These are phyloP conservation scores for Boletellus dicymbophilus DNA, from an alignment of 1,284 basidiomycete species.

Conservation along the genomic window DNA sequence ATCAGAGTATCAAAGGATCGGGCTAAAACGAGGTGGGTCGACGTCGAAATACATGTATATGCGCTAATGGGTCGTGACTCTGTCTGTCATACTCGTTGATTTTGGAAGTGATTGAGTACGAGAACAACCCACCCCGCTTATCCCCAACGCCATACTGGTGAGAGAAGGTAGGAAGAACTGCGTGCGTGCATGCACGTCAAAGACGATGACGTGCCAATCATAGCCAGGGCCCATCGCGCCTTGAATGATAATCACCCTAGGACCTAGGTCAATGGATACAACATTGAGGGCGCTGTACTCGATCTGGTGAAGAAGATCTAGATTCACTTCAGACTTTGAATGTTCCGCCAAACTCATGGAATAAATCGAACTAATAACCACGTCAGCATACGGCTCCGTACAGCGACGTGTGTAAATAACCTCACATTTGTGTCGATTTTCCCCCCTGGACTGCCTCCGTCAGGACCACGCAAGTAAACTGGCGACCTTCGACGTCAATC, in stretches of 20 bases:
- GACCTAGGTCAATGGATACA: conserved; percentile 13
- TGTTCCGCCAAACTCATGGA: conserved; percentile 2
- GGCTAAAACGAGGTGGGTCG: too few relatives aligned
- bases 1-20: too few relatives aligned
- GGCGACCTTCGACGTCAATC: conserved; percentile 11
- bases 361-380: conserved; percentile 13
- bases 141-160: too few relatives aligned
- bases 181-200: conserved; percentile 16
- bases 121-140: too few relatives aligned
- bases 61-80: too few relatives aligned
- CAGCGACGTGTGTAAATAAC: not conserved
- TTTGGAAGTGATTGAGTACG: too few relatives aligned
- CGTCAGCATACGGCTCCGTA: not conserved
- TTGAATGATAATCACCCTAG: conserved; percentile 13
- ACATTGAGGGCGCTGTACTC: conserved; percentile 3
- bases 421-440: conserved; percentile 6
- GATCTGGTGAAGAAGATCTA: conserved; percentile 18
- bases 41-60: too few relatives aligned
- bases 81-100: too few relatives aligned
- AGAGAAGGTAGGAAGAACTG: too few relatives aligned
- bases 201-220: conserved; percentile 3
- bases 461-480: conserved; percentile 18
- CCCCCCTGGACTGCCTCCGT: not conserved
- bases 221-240: not conserved
- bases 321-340: conserved; percentile 5